phyloP scores from a whole-genome alignment of 768 basidiomycete species.

The Chalciporus sphaerocephalus region DNA sequence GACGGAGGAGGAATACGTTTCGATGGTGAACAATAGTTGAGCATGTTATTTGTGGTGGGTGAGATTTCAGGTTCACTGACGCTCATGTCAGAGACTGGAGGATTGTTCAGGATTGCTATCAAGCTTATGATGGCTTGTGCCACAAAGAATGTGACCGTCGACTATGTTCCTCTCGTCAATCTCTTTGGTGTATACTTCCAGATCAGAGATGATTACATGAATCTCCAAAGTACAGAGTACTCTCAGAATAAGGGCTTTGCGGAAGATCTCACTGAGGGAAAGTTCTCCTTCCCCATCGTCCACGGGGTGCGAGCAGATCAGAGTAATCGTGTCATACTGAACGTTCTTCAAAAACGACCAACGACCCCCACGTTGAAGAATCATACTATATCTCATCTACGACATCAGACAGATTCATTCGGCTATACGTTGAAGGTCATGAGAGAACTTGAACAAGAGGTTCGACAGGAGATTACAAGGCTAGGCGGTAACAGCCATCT shows the following conservation, averaged over 20 bases:
- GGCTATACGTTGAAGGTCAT: slow-evolving; percentile 78
- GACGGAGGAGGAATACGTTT: slow-evolving; percentile 89
- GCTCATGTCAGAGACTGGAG: slow-evolving; percentile 75
- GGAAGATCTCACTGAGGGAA: slow-evolving; percentile 76
- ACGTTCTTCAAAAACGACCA: slow-evolving; percentile 90
- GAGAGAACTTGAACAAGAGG: slow-evolving; percentile 59
- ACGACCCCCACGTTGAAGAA: slow-evolving; percentile 76
- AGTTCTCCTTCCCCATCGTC: slow-evolving; percentile 77
- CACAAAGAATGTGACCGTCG: slow-evolving; percentile 54
- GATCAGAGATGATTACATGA: slow-evolving; percentile 97
- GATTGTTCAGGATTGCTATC: slow-evolving; percentile 85
- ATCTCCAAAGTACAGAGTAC: slow-evolving; percentile 83
- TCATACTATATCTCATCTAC: slow-evolving; percentile 78
- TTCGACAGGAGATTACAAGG: slow-evolving; percentile 58
- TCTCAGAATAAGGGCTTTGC: slow-evolving; percentile 60
- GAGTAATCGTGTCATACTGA: slow-evolving; percentile 76
- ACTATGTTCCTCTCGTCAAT: slow-evolving; percentile 91
- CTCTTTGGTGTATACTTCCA: slow-evolving; percentile 94
- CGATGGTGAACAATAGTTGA: slow-evolving; percentile 94
- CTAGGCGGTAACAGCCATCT: slow-evolving; percentile 75
- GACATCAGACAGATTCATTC: slow-evolving; percentile 73
- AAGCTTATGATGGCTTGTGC: slow-evolving; percentile 95
- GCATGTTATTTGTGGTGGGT: slow-evolving; percentile 40
- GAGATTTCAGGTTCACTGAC: slow-evolving; percentile 44
- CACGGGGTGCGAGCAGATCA: slow-evolving; percentile 77